Percentiles rank a stretch among this genome's conserved stretches.
Evolutionary conservation across 1,284 basidiomycete genomes (phyloP).

Genomic region (Leccinum angustisporum): DNA sequence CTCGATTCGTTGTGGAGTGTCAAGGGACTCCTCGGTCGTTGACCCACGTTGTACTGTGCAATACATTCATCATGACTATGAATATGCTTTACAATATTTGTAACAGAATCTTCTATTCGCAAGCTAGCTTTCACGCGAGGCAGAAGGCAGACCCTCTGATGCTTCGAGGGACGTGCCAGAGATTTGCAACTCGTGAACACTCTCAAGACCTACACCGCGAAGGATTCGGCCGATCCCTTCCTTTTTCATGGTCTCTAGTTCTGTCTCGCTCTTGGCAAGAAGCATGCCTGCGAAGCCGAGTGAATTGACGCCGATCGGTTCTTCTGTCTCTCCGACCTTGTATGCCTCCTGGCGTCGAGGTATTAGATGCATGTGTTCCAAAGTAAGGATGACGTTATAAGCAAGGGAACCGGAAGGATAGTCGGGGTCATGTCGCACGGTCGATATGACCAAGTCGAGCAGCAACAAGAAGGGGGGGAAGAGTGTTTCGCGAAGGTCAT

Average conservation of each 20-base stretch:
- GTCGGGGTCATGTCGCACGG: slow-evolving; percentile 62
- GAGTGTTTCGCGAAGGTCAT: slow-evolving; percentile 55
- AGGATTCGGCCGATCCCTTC: slow-evolving; percentile 63
- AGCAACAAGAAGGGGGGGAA: slow-evolving; percentile 69
- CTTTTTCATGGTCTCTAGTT: slow-evolving; percentile 64
- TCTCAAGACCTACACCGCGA: slow-evolving; percentile 58
- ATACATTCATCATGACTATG: slow-evolving; percentile 1
- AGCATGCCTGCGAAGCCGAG: slow-evolving; percentile 87
- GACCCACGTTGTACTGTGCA: slow-evolving; percentile 1
- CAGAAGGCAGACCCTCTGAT: slow-evolving; percentile 9
- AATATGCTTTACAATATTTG: neutral
- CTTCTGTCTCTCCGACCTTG: slow-evolving; percentile 49
- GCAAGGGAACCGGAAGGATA: slow-evolving; percentile 65
- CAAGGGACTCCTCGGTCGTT: slow-evolving; percentile 39
- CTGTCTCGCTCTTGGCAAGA: slow-evolving; percentile 75
- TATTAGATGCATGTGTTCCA: slow-evolving; percentile 81
- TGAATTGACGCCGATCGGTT: slow-evolving; percentile 71
- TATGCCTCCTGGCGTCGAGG: slow-evolving; percentile 66
- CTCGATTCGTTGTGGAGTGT: slow-evolving; percentile 39
- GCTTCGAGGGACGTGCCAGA: slow-evolving; percentile 39
- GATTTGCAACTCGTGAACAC: slow-evolving; percentile 61
- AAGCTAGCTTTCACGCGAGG: slow-evolving; percentile 1
- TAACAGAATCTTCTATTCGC: neutral
- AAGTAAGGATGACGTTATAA: slow-evolving; percentile 83
- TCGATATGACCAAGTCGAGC: slow-evolving; percentile 77